Conservation (phyloP, 352 stramenopile genomes). For the Globisporangium nodosum region DNA sequence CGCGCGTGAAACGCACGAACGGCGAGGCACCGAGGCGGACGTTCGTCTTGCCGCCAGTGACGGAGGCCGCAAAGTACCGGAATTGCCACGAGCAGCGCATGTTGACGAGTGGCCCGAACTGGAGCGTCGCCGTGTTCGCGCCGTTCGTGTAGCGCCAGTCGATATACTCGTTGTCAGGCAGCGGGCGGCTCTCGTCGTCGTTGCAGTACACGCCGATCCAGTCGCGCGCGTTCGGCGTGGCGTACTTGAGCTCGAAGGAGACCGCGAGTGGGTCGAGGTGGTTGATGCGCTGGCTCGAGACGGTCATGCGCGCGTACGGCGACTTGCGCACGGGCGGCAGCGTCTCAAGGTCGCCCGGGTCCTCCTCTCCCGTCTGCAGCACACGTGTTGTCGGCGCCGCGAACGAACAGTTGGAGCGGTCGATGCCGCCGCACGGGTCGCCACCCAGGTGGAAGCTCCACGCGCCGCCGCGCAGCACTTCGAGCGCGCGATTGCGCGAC, state of each 20-base stretch:
- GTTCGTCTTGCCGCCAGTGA: conserved; percentile 12
- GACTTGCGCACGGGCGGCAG: conserved; percentile 8
- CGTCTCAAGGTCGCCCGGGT: background rate
- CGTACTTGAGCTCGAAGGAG: conserved; percentile 12
- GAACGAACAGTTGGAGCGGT: conserved; percentile 12
- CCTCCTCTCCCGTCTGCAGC: background rate
- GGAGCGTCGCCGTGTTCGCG: conserved; percentile 3
- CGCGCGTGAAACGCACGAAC: conserved; percentile 10
- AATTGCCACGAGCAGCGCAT: conserved; percentile 25
- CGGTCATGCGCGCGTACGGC: conserved; percentile 3
- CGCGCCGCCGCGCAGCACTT: conserved; percentile 8
- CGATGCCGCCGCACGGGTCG: conserved; percentile 6
- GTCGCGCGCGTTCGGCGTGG: background rate
- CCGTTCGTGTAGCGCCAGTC: conserved; percentile 10
- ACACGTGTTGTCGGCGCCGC: background rate
- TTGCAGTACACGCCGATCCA: conserved; percentile 17
- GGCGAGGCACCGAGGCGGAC: conserved; percentile 21
- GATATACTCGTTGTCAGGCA: conserved; percentile 13
- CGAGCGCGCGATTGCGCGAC: conserved; percentile 3
- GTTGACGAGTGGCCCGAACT: conserved; percentile 21
- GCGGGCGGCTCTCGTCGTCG: conserved; percentile 5
- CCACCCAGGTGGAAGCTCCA: conserved; percentile 7
- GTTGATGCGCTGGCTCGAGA: conserved; percentile 12
- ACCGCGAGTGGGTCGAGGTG: conserved; percentile 13
- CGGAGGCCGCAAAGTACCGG: conserved; percentile 19